phyloP scores from a whole-genome alignment of 768 basidiomycete genomes.

The Panaeolus papilionaceus region DNA sequence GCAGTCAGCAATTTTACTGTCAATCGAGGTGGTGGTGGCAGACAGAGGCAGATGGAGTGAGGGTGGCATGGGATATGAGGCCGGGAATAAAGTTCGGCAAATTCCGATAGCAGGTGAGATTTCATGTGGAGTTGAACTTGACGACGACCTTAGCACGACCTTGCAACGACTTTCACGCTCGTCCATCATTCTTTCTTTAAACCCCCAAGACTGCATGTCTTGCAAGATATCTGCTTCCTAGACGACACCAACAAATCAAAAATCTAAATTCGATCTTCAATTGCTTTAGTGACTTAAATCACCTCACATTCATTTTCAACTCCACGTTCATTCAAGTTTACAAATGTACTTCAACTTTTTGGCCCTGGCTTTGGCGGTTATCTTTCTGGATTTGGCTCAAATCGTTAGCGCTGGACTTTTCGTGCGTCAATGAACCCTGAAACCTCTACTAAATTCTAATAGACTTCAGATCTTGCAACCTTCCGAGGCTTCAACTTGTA shows the following conservation, averaged over 20 bases:
- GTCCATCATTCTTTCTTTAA: slow-evolving; percentile 18
- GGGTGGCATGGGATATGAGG: neutral
- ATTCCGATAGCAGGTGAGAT: neutral
- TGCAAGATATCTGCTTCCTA: slow-evolving; percentile 7
- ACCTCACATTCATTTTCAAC: slow-evolving; percentile 18
- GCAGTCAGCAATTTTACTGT: neutral
- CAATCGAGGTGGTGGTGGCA: neutral
- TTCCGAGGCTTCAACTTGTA: slow-evolving; percentile 47
- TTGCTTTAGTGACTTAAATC: slow-evolving; percentile 10
- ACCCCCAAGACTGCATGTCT: slow-evolving; percentile 19
- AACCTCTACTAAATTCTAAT: neutral
- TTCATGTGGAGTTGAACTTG: slow-evolving; percentile 19
- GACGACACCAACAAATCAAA: slow-evolving; percentile 18
- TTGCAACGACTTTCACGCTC: slow-evolving; percentile 23
- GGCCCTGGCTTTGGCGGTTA: slow-evolving; percentile 25
- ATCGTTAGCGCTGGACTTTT: slow-evolving; percentile 46
- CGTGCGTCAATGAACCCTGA: slow-evolving; percentile 35
- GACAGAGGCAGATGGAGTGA: neutral
- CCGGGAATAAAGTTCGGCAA: neutral
- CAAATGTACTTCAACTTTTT: slow-evolving; percentile 25
- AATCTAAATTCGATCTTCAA: slow-evolving; percentile 2
- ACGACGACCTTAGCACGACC: slow-evolving; percentile 25
- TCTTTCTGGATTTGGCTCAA: slow-evolving; percentile 31
- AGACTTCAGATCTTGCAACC: slow-evolving; percentile 41
- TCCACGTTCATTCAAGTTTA: slow-evolving; percentile 20